Conservation (phyloP, 176 grass and related monocot species). For the Raddia distichophylla region DNA sequence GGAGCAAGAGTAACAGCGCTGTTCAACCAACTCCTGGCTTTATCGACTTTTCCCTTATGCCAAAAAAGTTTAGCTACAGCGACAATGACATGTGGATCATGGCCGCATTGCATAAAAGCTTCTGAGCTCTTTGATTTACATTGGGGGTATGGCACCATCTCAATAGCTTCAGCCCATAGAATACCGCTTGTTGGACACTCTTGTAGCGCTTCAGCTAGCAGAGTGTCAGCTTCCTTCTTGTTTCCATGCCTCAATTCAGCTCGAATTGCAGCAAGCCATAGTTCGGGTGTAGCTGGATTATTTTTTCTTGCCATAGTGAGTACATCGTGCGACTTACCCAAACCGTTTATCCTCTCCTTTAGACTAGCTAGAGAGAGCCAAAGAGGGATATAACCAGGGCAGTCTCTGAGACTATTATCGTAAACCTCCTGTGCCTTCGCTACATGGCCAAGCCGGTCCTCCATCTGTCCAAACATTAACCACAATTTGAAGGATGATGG, state of each 20-base stretch:
- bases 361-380: conserved; percentile 40
- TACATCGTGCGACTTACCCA: conserved; percentile 83
- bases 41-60: conserved; percentile 80
- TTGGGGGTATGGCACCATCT: conserved; percentile 76
- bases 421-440: conserved; percentile 72
- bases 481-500: conserved; percentile 83
- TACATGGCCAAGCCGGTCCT: conserved; percentile 64
- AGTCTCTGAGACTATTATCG: conserved; percentile 74
- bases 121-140: conserved; percentile 76
- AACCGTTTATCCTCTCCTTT: conserved; percentile 73
- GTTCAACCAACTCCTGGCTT: conserved; percentile 80
- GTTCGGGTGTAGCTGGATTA: conserved; percentile 79
- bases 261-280: conserved; percentile 89
- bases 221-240: conserved; percentile 78
- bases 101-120: conserved; percentile 71
- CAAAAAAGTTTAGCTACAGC: conserved; percentile 85
- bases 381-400: conserved; percentile 62
- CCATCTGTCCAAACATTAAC: conserved; percentile 96
- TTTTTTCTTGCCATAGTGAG: conserved; percentile 88
- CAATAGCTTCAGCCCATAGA: conserved; percentile 79
- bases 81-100: conserved; percentile 81
- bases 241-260: conserved; percentile 75
- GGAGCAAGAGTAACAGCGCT: conserved; percentile 83
- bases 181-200: conserved; percentile 90
- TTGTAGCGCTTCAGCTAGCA: conserved; percentile 84